These are phyloP conservation scores for Vigna trinervia DNA, from an alignment of 306 rosid genomes.

Conservation along the genomic window DNA sequence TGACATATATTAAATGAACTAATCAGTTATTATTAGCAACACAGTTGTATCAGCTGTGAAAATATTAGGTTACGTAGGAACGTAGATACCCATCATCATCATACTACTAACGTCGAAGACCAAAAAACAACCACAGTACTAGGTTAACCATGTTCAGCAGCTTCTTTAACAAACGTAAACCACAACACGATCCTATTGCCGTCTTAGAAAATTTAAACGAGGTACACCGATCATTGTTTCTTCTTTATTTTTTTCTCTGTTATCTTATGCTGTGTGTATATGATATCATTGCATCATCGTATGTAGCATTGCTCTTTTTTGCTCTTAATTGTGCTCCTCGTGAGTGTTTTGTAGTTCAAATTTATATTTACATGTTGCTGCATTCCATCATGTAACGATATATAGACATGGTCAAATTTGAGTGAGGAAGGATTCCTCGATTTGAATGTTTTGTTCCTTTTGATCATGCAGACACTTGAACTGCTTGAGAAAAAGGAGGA, in stretches of 20 bases:
- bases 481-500: slow-evolving; percentile 98
- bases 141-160: slow-evolving; percentile 71
- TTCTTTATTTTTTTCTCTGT: background rate
- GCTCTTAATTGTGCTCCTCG: background rate
- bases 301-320: background rate
- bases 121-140: slow-evolving; percentile 28
- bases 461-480: slow-evolving; percentile 79
- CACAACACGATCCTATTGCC: slow-evolving; percentile 69
- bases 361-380: background rate
- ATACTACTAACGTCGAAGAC: background rate
- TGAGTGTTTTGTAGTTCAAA: too few relatives aligned
- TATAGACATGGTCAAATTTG: background rate
- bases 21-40: too few relatives aligned
- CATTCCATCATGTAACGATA: too few relatives aligned
- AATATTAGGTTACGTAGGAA: background rate
- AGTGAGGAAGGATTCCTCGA: background rate
- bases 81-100: background rate
- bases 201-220: slow-evolving; percentile 88
- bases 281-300: background rate
- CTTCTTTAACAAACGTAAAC: slow-evolving; percentile 83
- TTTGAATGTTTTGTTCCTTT: slow-evolving; percentile 28
- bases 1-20: too few relatives aligned
- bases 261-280: background rate
- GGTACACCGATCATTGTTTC: slow-evolving; percentile 44
- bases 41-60: too few relatives aligned